Percentiles rank a stretch among this genome's conserved stretches.
phyloP scores from a whole-genome alignment of 345 rosid species.

The Eucalyptus decipiens region DNA sequence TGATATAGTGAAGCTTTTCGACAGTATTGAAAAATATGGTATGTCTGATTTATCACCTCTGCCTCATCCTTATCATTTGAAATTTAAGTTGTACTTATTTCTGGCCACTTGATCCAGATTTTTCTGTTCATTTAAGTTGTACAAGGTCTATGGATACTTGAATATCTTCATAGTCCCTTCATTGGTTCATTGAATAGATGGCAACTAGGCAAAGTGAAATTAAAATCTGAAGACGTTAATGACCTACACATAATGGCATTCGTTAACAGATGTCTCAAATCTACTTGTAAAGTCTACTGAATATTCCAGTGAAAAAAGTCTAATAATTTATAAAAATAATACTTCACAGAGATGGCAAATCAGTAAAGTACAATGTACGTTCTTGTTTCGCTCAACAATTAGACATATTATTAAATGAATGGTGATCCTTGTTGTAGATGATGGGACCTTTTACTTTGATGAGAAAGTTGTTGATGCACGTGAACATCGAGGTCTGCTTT shows the following conservation, averaged over 20 bases:
- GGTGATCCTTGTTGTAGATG: slow-evolving; percentile 38
- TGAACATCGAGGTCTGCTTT: slow-evolving; percentile 51
- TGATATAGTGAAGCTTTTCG: slow-evolving; percentile 77
- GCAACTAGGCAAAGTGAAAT: background rate
- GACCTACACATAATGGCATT: background rate
- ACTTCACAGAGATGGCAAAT: background rate
- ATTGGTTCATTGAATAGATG: background rate
- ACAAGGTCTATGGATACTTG: background rate
- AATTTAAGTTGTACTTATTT: background rate
- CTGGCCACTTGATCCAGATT: background rate
- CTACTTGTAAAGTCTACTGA: background rate
- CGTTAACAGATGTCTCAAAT: background rate
- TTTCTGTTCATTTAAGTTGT: background rate
- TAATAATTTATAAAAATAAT: background rate
- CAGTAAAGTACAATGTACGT: background rate
- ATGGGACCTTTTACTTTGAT: slow-evolving; percentile 76
- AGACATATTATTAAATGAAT: background rate
- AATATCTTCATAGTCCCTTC: background rate
- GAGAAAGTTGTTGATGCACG: slow-evolving; percentile 42
- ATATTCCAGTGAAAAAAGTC: background rate
- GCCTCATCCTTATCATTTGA: background rate
- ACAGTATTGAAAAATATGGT: slow-evolving; percentile 81
- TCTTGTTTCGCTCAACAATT: background rate
- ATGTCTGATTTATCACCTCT: background rate
- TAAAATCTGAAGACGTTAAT: background rate